These are phyloP conservation scores for Neospermospora avenae DNA, from an alignment of 2,329 filamentous ascomycete species.

Conservation along the genomic window DNA sequence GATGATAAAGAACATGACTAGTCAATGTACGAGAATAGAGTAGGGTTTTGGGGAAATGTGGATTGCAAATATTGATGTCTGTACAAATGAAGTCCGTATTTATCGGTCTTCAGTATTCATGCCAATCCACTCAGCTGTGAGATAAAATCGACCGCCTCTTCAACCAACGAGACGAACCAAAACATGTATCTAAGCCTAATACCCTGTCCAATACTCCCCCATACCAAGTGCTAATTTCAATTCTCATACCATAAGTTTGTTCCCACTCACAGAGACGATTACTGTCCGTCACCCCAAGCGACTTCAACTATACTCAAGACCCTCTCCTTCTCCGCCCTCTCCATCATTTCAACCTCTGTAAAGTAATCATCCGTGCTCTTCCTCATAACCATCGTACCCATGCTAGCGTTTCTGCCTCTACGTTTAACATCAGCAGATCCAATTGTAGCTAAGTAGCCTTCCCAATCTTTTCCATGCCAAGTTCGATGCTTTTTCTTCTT, in stretches of 20 bases:
- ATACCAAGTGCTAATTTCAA: neutral
- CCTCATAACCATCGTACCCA: conserved; percentile 20
- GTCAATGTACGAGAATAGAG: too few relatives aligned
- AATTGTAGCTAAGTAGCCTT: conserved; percentile 9
- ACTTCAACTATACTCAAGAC: conserved; percentile 21
- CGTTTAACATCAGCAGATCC: neutral
- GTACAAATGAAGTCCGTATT: too few relatives aligned
- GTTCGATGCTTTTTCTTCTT: conserved; percentile 27
- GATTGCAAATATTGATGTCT: too few relatives aligned
- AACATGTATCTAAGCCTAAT: neutral
- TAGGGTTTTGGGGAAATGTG: too few relatives aligned
- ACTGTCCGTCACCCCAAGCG: conserved; percentile 13
- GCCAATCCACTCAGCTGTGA: too few relatives aligned
- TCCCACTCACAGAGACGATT: neutral
- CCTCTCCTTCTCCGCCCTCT: conserved; percentile 20
- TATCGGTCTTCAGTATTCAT: too few relatives aligned
- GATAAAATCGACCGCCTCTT: too few relatives aligned
- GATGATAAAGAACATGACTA: too few relatives aligned
- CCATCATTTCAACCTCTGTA: conserved; percentile 21
- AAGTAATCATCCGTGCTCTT: conserved; percentile 27
- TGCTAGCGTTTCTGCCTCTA: conserved; percentile 15
- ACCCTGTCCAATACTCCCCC: neutral
- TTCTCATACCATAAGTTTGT: neutral
- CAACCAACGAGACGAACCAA: too few relatives aligned
- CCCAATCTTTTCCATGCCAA: conserved; percentile 32